Evolutionary conservation across 208 protist genomes (phyloP), one percentile per base, ranked within the genome.

Genomic region (Zelonia costaricensis): DNA sequence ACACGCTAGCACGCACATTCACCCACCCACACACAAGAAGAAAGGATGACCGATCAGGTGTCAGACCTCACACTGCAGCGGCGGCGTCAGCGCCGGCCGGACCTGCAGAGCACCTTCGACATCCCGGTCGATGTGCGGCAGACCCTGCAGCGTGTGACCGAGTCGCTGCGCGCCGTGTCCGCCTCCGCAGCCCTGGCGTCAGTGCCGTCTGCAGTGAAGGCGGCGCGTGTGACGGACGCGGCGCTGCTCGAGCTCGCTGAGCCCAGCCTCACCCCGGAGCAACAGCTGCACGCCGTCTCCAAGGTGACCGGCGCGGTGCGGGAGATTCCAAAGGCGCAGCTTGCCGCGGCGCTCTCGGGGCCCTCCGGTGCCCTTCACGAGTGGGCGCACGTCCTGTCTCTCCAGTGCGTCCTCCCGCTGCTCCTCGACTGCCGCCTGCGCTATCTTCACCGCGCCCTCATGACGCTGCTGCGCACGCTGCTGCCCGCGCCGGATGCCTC

Each of bases 391-490:
- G 38, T 51, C 0, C 62, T 96, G 22, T 47, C 69, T n/a, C 20
- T 61, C 36, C 46, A 80, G n/a, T 76, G 84, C 36, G 76, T 92
- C 5, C 76, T 93, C 45, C 82, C 86, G 18, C 48, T 92, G 45
- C 65, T 96, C 42, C 49, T 96, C 5, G 83, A 92, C 73, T 88
- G 74, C 59, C 74, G 83, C 15, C 79, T 91, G 36, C 87, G 91
- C 15, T 96, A 94, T 46, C 68, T 92, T 33, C 91, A 96, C 53
- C 82, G 85, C 8, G 84, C 80, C 1, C 74, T 94, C n/a, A 83
- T 79, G 43, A 91, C 84, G 4, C 57, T 92, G 10, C 39, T 96
- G 28, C 82, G 84, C 4, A 76, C 72, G 2, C 33, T 69, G 16
- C 27, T 65, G 30, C 44, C 62, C 0, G 16, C 61, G 1, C 45